Evolutionary conservation across 306 rosid genomes (phyloP), one percentile per base, ranked within the genome.

Genomic region (Canavalia gladiata): DNA sequence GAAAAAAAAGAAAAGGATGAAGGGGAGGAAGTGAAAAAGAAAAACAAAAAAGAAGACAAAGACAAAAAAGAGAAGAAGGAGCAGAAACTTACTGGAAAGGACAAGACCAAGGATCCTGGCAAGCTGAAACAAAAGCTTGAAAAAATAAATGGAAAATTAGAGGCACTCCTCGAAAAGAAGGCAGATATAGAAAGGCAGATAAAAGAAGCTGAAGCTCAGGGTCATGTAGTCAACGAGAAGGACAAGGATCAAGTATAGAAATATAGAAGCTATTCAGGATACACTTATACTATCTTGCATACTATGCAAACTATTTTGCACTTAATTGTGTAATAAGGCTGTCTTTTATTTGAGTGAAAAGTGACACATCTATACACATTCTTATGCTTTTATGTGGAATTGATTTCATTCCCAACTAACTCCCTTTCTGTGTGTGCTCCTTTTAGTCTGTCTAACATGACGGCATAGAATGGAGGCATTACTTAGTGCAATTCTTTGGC

Each of bases 71-170:
- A 87, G 2, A 91, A 82, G 29, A 84, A 87, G 6, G 89, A 89
- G 73, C 71, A 84, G 9, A 86, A 86, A 74, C 76, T 33, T 42
- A 86, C 84, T 7, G 88, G 65, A 68, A 82, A 87, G 80, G 88
- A 78, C 46, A 90, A 87, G 65, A 62, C 28, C 77, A 89, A 76
- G 41, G 91, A 90, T 79, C 30, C 65, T 41, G 86, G 86, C 55
- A 82, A 75, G 55, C 84, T 94, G 65, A 91, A 88, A 67, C 92
- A 81, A 68, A 90, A 90, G 78, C 86, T 91, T 54, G 97, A 86
- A 81, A 84, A 91, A 73, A 4, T 91, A 9, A 78, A 90, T 59
- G 83, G 4, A 12, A 88, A 94, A 84, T 59, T 91, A 76, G 90
- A 91, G 42, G 84, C 87, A 58, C 91, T 90, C 1, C 72, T 76